Conservation (phyloP, 148 eudicot genomes). For the Spergularia bocconei region DNA sequence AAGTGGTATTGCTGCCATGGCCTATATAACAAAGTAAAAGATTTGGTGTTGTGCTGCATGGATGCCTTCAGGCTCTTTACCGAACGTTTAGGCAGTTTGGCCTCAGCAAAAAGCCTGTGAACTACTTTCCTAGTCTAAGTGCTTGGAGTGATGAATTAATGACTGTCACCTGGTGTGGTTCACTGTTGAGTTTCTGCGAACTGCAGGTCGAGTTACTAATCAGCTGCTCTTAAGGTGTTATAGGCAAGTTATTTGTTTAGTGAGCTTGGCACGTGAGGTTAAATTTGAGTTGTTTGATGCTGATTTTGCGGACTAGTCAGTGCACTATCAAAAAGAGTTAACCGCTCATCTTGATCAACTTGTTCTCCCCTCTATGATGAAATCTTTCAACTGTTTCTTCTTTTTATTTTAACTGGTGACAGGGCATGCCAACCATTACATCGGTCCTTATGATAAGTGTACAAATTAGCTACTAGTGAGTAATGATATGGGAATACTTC, state of each 20-base stretch:
- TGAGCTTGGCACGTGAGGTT: constrained; percentile 7
- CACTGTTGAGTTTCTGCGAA: not conserved
- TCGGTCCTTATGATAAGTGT: not conserved
- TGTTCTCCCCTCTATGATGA: not conserved
- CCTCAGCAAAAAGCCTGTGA: not conserved
- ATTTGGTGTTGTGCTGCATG: not conserved
- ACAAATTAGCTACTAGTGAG: not conserved
- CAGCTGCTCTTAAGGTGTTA: not conserved
- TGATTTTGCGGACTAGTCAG: not conserved
- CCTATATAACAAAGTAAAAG: not conserved
- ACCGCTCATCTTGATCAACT: constrained; percentile 6
- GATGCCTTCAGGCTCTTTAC: not conserved
- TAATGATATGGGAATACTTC: not conserved
- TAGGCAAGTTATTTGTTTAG: not conserved
- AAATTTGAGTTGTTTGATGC: constrained; percentile 5
- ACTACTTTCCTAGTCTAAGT: not conserved
- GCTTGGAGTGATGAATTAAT: not conserved
- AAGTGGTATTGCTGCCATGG: not conserved
- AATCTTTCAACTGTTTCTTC: not conserved
- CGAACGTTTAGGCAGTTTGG: not conserved
- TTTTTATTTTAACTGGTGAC: not conserved
- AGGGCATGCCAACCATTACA: not conserved
- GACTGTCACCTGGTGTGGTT: not conserved
- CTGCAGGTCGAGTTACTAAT: not conserved
- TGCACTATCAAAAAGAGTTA: constrained; percentile 13